Evolutionary conservation across 75 land plant genomes (phyloP).

Genomic region (Cryptomeria japonica): DNA sequence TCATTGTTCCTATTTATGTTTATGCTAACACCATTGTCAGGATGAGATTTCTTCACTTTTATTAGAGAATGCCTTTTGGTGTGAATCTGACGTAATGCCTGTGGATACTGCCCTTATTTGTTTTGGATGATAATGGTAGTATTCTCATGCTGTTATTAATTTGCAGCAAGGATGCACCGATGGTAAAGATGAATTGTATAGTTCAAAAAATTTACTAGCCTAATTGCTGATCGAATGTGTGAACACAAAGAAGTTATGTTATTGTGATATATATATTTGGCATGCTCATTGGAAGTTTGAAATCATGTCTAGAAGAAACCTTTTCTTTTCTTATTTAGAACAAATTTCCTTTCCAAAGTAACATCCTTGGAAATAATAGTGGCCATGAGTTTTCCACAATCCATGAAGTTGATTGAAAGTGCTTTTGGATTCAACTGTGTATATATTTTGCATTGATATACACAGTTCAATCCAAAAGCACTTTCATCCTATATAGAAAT

Average conservation of each 20-base stretch:
- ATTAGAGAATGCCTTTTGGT: not conserved
- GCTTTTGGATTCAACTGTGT: too few species aligned
- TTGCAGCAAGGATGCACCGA: not conserved
- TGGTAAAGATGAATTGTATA: not conserved
- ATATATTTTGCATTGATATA: too few species aligned
- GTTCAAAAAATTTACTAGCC: too few species aligned
- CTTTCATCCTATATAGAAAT: too few species aligned
- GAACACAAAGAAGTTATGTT: not conserved
- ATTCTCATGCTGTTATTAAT: not conserved
- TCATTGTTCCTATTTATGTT: too few species aligned
- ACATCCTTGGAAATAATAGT: not conserved
- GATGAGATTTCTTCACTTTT: not conserved
- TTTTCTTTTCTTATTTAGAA: not conserved
- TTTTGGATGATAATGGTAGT: not conserved
- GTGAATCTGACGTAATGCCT: not conserved
- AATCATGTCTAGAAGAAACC: not conserved
- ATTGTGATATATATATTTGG: not conserved
- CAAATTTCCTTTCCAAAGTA: not conserved
- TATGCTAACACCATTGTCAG: too few species aligned
- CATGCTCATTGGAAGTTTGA: not conserved
- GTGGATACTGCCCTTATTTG: not conserved
- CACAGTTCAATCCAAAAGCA: too few species aligned
- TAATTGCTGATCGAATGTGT: not conserved
- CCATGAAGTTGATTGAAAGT: too few species aligned
- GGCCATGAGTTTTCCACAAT: too few species aligned